These are phyloP conservation scores for Gomphus bonarii DNA, from an alignment of 1,284 basidiomycete genomes.

Conservation along the genomic window DNA sequence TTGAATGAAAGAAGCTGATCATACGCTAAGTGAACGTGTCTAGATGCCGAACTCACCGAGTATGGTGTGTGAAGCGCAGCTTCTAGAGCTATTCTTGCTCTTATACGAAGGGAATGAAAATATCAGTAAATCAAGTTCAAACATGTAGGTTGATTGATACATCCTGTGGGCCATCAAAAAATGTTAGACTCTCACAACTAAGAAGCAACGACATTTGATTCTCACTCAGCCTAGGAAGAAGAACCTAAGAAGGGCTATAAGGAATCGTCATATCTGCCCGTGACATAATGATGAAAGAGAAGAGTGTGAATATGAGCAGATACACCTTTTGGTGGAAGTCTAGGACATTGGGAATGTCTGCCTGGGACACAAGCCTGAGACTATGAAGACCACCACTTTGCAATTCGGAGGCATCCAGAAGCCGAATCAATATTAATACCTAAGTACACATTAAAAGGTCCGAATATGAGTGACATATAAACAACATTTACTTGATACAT, in stretches of 20 bases:
- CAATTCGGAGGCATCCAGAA: not conserved
- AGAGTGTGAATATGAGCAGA: not conserved
- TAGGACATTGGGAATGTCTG: not conserved
- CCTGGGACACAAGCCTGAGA: not conserved
- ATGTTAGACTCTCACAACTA: not conserved
- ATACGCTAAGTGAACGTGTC: no score
- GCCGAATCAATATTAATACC: not conserved
- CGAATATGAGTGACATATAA: slow-evolving; percentile 2
- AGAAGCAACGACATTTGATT: not conserved
- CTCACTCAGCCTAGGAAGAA: not conserved
- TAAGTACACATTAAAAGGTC: slow-evolving; percentile 3
- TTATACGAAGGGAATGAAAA: not conserved
- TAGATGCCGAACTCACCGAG: not conserved
- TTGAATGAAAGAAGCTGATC: no score
- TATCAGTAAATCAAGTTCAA: not conserved
- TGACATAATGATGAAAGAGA: not conserved
- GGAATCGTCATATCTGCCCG: not conserved
- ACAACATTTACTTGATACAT: slow-evolving; percentile 6
- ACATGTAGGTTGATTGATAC: not conserved
- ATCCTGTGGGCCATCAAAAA: not conserved
- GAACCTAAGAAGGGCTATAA: not conserved
- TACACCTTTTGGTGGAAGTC: no score
- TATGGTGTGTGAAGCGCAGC: not conserved
- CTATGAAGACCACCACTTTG: no score
- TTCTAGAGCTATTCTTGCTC: not conserved